phyloP scores from a whole-genome alignment of 805 yeast genomes.

The Candida gorgasii region DNA sequence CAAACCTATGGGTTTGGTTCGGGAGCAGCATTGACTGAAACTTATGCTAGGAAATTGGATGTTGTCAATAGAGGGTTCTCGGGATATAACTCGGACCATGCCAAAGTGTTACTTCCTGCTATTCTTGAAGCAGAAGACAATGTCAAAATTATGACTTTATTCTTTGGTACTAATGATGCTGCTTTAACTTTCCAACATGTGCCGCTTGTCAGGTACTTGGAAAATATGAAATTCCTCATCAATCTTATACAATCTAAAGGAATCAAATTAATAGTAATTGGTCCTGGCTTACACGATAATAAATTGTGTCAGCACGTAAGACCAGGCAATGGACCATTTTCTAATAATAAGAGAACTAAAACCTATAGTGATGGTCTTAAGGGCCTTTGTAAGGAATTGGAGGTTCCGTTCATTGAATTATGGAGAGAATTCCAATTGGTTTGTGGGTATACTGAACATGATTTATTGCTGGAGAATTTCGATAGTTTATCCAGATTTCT shows the following conservation, averaged over 20 bases:
- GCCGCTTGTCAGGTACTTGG: constrained; percentile 46
- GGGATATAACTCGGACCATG: constrained; percentile 75
- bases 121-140: constrained; percentile 46
- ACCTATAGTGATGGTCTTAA: constrained; percentile 53
- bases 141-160: constrained; percentile 54
- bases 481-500: constrained; percentile 16
- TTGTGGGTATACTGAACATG: constrained; percentile 36
- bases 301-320: constrained; percentile 4
- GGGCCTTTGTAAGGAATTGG: constrained; percentile 43
- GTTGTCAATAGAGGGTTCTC: constrained; percentile 71
- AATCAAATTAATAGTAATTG: constrained; percentile 57
- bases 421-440: constrained; percentile 42
- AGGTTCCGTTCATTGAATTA: constrained; percentile 60
- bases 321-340: constrained; percentile 21
- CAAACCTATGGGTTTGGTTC: constrained; percentile 42
- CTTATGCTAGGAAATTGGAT: constrained; percentile 63
- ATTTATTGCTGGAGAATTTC: constrained; percentile 38
- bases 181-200: constrained; percentile 42
- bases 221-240: constrained; percentile 50
- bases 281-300: constrained; percentile 62
- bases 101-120: constrained; percentile 34
- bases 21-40: constrained; percentile 50
- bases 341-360: constrained; percentile 42
- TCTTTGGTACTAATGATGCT: constrained; percentile 81
- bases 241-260: constrained; percentile 37